Evolutionary conservation across 2,329 filamentous ascomycete species (phyloP), one percentile per base, ranked within the genome.

Genomic region (Aspergillus persii): DNA sequence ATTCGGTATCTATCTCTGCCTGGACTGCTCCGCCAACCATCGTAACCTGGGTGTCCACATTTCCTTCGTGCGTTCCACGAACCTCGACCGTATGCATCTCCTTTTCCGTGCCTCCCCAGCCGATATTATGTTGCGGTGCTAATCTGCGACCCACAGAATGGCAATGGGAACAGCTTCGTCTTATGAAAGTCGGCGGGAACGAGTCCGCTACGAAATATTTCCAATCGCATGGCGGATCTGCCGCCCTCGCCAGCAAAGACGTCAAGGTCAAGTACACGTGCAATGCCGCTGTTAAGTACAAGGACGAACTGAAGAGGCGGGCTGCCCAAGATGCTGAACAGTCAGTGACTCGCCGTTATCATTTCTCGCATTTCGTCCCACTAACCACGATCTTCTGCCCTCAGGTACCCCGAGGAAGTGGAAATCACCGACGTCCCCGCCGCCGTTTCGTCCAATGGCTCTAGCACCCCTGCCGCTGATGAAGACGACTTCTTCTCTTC

Each of bases 131-230:
- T n/a, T 44, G 27, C 26, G 53, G 58, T 49, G 51, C 69, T 74
- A 64, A 75, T 58, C 27, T n/a, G 51, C 53, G 50, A 30, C 33
- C 50, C 41, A 33, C 69, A 91, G 89, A 91, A 81, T 99, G 95
- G 95, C 92, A 97, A 90, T 99, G 95, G 95, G 92, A 97, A 68
- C 95, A 99, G 77, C 84, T 99, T 61, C 90, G 95, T 54, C 79
- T 94, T 59, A 98, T 99, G 94, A 99, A 99, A 80, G 92, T 98
- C 15, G 95, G 95, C 66, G 95, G 95, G 59, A 99, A 99, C 73
- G 94, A 98, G 79, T 96, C 92, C 59, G 95, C 95, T 52, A 97
- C 93, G 71, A 97, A 96, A 79, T 99, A 92, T 82, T 99, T 98
- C 82, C 93, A 97, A 79, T 89, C 92, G 69, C 95, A 99, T 74